A percentile compares a stretch with the other conserved stretches of the same genome.
Evolutionary conservation across 2,329 filamentous ascomycete genomes (phyloP).

Genomic region (Beauveria medogensis): DNA sequence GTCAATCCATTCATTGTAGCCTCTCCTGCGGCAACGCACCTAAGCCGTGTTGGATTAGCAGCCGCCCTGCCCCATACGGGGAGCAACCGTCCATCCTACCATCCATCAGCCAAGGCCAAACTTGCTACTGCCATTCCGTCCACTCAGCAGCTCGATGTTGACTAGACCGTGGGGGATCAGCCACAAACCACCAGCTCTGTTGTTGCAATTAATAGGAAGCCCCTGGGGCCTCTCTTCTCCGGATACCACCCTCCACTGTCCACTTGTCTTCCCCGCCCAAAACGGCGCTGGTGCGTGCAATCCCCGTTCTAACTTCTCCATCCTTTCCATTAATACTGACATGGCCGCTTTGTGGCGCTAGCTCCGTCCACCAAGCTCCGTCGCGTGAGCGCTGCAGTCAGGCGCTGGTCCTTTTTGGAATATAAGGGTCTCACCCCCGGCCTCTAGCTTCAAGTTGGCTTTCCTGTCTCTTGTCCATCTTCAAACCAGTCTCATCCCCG

Average conservation of each 20-base stretch:
- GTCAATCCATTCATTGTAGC: conserved; percentile 1
- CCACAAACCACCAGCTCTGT: conserved; percentile 8
- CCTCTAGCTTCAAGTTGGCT: not conserved
- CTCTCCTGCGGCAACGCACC: conserved; percentile 6
- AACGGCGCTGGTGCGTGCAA: conserved; percentile 7
- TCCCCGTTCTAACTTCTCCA: conserved; percentile 1
- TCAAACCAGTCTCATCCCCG: not conserved
- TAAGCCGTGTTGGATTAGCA: not conserved
- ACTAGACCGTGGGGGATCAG: not conserved
- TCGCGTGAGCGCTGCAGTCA: conserved; percentile 7
- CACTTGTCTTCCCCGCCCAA: conserved; percentile 2
- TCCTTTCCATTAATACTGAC: conserved; percentile 3
- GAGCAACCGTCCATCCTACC: conserved; percentile 10
- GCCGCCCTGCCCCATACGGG: conserved; percentile 6
- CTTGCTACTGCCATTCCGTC: not conserved
- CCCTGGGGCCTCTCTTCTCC: conserved; percentile 8
- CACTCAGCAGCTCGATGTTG: conserved; percentile 1
- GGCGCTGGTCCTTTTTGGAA: not conserved
- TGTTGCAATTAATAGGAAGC: conserved; percentile 6
- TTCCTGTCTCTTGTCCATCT: conserved; percentile 2
- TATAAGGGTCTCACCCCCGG: conserved; percentile 11
- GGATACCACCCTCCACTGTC: conserved; percentile 12
- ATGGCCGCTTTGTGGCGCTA: conserved; percentile 6
- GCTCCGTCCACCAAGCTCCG: conserved; percentile 1
- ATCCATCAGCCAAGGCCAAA: conserved; percentile 2